These are phyloP conservation scores for Pythium dissimile DNA, from an alignment of 352 stramenopile species.

Conservation along the genomic window DNA sequence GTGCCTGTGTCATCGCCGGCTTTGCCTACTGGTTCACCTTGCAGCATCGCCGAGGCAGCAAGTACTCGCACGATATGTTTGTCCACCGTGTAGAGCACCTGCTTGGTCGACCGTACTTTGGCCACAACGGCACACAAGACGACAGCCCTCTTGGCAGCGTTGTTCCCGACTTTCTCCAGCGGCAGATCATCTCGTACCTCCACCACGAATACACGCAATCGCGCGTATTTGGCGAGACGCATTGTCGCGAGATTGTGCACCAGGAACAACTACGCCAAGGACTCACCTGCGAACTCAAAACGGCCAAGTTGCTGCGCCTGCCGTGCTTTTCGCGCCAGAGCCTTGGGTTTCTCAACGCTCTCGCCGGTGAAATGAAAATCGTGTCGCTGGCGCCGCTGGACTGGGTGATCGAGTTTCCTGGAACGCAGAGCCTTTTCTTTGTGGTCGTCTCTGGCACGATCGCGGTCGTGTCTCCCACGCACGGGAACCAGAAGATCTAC, in stretches of 20 bases:
- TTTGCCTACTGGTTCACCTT: conserved; percentile 29
- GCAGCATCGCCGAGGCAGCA: conserved; percentile 16
- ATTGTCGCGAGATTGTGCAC: conserved; percentile 18
- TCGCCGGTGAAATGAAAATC: conserved; percentile 23
- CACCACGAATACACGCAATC: conserved; percentile 15
- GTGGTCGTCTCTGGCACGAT: conserved; percentile 20
- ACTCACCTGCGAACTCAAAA: conserved; percentile 26
- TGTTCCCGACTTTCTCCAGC: conserved; percentile 16
- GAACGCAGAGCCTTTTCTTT: conserved; percentile 22
- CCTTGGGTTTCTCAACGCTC: conserved; percentile 26
- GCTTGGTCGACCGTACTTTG: conserved; percentile 13
- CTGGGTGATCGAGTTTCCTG: conserved; percentile 28
- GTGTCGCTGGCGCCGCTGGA: conserved; percentile 24
- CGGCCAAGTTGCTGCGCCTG: conserved; percentile 16
- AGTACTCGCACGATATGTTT: conserved; percentile 29
- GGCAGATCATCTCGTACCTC: conserved; percentile 19
- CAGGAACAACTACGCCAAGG: conserved; percentile 25
- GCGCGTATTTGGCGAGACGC: conserved; percentile 11
- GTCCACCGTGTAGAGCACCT: conserved; percentile 23
- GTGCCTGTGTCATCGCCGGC: conserved; percentile 20
- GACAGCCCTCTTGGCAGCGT: not conserved
- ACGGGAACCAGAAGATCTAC: conserved; percentile 9
- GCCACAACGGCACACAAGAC: not conserved
- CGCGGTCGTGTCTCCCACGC: conserved; percentile 12
- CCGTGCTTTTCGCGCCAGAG: conserved; percentile 25